These are phyloP conservation scores for Umbelopsis sp. DNA, from an alignment of 192 early-diverging fungal genomes.

Conservation along the genomic window DNA sequence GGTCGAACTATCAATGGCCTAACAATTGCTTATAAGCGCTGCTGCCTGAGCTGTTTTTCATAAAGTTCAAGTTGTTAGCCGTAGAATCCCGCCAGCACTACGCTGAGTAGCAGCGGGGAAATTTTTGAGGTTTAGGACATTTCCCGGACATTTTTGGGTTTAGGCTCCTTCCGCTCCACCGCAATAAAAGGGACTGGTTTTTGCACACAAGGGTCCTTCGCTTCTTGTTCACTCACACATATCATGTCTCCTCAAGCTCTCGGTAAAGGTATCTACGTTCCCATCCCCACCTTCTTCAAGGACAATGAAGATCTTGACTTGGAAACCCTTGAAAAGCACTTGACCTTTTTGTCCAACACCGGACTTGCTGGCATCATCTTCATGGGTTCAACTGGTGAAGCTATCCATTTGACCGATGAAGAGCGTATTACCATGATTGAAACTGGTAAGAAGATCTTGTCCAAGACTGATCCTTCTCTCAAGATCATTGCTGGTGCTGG, in stretches of 20 bases:
- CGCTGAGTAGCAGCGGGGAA: constrained; percentile 9
- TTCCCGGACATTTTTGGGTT: constrained; percentile 21
- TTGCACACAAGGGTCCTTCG: background rate
- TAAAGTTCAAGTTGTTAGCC: constrained; percentile 3
- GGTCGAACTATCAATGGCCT: too few relatives aligned
- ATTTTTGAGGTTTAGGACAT: constrained; percentile 5
- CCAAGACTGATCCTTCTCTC: constrained; percentile 27
- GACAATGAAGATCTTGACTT: constrained; percentile 45
- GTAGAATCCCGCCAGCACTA: background rate
- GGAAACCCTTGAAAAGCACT: constrained; percentile 36
- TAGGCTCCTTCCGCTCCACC: background rate
- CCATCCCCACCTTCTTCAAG: constrained; percentile 41
- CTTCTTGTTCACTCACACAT: background rate
- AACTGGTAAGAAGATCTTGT: constrained; percentile 20
- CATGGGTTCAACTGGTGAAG: constrained; percentile 41
- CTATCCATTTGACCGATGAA: constrained; percentile 38
- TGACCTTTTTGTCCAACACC: constrained; percentile 33
- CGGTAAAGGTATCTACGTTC: constrained; percentile 38
- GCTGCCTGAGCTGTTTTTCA: background rate
- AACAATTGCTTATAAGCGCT: too few relatives aligned
- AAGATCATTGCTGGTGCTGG: constrained; percentile 36
- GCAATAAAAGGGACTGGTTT: background rate
- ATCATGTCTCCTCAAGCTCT: constrained; percentile 28
- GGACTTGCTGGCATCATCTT: constrained; percentile 42
- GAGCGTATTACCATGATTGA: constrained; percentile 30